These are phyloP conservation scores for Aurinia saxatilis DNA, from an alignment of 345 rosid species.

Conservation along the genomic window DNA sequence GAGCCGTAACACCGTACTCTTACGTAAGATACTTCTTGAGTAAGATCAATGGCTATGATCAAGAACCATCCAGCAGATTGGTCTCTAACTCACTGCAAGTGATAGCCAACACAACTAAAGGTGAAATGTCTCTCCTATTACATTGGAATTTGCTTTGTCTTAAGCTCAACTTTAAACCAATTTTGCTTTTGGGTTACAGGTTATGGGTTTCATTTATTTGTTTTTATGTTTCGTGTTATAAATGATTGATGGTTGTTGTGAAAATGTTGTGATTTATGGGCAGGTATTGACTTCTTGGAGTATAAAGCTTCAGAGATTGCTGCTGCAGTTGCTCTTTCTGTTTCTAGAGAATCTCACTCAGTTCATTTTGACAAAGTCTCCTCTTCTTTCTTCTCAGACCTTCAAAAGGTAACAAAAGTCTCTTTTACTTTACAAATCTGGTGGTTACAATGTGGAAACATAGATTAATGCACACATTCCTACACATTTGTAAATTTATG, in stretches of 20 bases:
- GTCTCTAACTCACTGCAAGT: constrained; percentile 40
- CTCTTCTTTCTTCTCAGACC: constrained; percentile 17
- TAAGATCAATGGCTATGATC: constrained; percentile 33
- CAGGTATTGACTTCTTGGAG: constrained; percentile 76
- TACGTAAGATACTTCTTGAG: constrained; percentile 44
- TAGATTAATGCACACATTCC: neutral
- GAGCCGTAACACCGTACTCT: constrained; percentile 44
- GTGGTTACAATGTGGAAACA: neutral
- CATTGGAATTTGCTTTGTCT: neutral
- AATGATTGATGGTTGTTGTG: too few species aligned
- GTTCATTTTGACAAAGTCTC: constrained; percentile 15
- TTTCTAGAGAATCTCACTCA: constrained; percentile 22
- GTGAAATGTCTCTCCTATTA: constrained; percentile 25
- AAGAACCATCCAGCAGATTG: constrained; percentile 25
- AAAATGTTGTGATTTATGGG: constrained; percentile 8
- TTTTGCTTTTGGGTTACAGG: too few species aligned
- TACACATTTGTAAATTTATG: neutral
- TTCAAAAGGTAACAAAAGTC: constrained; percentile 18
- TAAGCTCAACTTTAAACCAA: neutral
- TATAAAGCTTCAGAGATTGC: constrained; percentile 71
- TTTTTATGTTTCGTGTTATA: too few species aligned
- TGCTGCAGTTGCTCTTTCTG: constrained; percentile 67
- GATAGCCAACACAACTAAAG: constrained; percentile 46
- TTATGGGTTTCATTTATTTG: too few species aligned
- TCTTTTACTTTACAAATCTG: neutral